Conservation (phyloP, 106 monocot species). For the Apostasia ramifera region DNA sequence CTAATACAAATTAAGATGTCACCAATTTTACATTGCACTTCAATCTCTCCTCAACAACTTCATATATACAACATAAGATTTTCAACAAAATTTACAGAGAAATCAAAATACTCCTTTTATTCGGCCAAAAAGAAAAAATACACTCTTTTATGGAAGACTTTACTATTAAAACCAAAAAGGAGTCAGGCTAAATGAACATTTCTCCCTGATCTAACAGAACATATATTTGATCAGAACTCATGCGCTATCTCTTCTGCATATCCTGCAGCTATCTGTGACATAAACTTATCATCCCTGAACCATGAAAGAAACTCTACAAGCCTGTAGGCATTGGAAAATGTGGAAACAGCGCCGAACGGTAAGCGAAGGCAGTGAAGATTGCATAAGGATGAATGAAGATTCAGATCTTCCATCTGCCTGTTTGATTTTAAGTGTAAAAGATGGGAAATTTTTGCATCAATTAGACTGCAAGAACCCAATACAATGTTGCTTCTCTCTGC, state of each 20-base stretch:
- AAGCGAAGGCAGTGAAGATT: slow-evolving; percentile 8
- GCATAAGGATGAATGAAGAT: not conserved
- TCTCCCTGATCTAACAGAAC: too few relatives aligned
- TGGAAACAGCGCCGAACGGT: slow-evolving; percentile 19
- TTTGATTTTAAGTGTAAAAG: slow-evolving; percentile 9
- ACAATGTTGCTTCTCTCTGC: slow-evolving; percentile 24
- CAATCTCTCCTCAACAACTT: too few relatives aligned
- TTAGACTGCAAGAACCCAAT: slow-evolving; percentile 8
- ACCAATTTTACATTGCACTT: too few relatives aligned
- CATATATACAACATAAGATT: too few relatives aligned
- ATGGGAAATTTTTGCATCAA: not conserved
- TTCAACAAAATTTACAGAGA: too few relatives aligned
- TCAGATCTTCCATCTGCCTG: not conserved
- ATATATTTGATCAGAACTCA: slow-evolving; percentile 7
- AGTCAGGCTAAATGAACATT: too few relatives aligned
- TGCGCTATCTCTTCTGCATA: slow-evolving; percentile 17
- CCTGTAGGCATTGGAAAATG: slow-evolving; percentile 21
- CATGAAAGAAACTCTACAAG: slow-evolving; percentile 18
- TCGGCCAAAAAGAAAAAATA: too few relatives aligned
- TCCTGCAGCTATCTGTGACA: slow-evolving; percentile 20
- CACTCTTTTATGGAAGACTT: too few relatives aligned
- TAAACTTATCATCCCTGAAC: slow-evolving; percentile 26
- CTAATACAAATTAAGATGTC: too few relatives aligned
- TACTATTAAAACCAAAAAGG: too few relatives aligned
- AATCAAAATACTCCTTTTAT: too few relatives aligned